Evolutionary conservation across 2,329 filamentous ascomycete genomes (phyloP).

Genomic region (Cercospora janseana): DNA sequence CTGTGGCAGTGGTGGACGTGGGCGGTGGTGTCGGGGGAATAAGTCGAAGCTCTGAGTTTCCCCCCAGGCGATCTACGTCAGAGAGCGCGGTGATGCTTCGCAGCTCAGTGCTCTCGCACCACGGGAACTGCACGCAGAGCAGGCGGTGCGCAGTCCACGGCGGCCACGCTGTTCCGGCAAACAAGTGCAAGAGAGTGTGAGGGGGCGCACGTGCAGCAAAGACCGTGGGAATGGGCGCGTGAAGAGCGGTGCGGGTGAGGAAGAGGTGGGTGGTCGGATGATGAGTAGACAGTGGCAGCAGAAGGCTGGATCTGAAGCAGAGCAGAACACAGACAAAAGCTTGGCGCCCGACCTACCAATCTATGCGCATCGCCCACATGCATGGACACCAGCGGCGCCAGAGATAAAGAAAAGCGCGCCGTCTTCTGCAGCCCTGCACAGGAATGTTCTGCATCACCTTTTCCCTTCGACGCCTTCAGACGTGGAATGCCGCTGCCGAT

Average conservation of each 20-base stretch:
- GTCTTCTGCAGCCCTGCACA: background rate
- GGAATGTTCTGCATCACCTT: no score
- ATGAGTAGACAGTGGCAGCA: no score
- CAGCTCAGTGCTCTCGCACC: background rate
- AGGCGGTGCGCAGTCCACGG: slow-evolving; percentile 4
- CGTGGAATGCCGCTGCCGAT: background rate
- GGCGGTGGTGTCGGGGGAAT: no score
- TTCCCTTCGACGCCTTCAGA: background rate
- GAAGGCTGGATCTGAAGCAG: no score
- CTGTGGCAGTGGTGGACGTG: background rate
- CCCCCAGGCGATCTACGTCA: slow-evolving; percentile 5
- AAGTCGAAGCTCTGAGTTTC: background rate
- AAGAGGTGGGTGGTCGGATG: no score
- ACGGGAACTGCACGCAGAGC: background rate
- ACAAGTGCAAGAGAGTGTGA: background rate
- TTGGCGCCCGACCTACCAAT: no score
- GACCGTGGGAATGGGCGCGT: background rate
- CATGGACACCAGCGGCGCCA: no score
- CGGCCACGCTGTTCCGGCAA: background rate
- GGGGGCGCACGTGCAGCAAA: background rate
- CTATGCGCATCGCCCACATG: no score
- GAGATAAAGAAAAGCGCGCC: no score
- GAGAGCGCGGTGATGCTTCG: slow-evolving; percentile 2
- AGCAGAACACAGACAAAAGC: no score
- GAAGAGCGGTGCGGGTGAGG: slow-evolving; percentile 1